phyloP scores from a whole-genome alignment of 2,329 filamentous ascomycete species.

The Talaromyces sp. region DNA sequence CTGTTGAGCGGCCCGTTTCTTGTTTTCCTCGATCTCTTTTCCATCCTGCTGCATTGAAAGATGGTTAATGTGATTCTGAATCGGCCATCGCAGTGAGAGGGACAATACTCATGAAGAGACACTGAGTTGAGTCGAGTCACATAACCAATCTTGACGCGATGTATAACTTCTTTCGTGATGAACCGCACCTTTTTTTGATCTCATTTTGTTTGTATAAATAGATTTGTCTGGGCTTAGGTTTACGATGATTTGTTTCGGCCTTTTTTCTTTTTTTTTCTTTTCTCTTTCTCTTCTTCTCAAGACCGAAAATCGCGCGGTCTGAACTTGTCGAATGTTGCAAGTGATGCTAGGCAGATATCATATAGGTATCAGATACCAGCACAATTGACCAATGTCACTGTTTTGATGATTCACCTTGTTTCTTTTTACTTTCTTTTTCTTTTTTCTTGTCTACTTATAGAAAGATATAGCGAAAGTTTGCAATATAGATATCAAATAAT shows the following conservation, averaged over 20 bases:
- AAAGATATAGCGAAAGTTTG: background rate
- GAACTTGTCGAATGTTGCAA: background rate
- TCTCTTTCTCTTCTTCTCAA: background rate
- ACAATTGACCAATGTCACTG: background rate
- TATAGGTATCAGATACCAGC: background rate
- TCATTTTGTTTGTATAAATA: background rate
- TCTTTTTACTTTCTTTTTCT: background rate
- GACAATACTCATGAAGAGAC: too few relatives aligned
- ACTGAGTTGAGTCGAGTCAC: background rate
- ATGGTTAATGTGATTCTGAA: background rate
- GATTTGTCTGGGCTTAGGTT: background rate
- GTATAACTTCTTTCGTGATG: background rate
- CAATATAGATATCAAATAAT: constrained; percentile 3
- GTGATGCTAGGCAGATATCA: background rate
- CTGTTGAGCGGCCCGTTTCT: background rate
- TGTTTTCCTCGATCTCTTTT: background rate
- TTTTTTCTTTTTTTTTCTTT: background rate
- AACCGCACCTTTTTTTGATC: background rate
- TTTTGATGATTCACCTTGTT: background rate
- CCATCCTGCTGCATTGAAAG: background rate
- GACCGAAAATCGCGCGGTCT: background rate
- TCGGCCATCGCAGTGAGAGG: background rate
- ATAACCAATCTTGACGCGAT: background rate
- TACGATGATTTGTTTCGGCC: background rate
- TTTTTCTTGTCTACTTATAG: constrained; percentile 1